Evolutionary conservation across 1,139 yeast species (phyloP).

Genomic region (Blastobotrys malaysiensis): DNA sequence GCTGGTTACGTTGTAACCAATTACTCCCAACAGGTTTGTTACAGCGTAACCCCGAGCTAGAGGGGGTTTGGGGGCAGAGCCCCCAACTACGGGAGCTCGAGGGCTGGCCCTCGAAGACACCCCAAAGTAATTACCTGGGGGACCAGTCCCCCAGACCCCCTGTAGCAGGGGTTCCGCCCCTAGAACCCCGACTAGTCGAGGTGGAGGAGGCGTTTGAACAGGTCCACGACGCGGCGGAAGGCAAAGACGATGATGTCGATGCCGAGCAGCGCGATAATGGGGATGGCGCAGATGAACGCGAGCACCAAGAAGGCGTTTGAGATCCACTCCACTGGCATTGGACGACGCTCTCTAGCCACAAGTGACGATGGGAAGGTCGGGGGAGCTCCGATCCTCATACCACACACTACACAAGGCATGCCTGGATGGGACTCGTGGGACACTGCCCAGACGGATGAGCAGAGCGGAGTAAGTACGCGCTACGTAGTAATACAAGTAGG

Average conservation of each 20-base stretch:
- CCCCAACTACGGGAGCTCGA: too few relatives aligned
- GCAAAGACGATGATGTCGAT: conserved; percentile 20
- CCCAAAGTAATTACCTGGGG: too few relatives aligned
- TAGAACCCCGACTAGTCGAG: conserved; percentile 6
- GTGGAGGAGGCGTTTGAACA: not conserved
- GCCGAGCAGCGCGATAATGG: conserved; percentile 21
- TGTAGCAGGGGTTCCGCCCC: too few relatives aligned
- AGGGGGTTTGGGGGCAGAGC: not conserved
- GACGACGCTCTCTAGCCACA: not conserved
- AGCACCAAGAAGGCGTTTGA: conserved; percentile 16
- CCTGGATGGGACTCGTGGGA: not conserved
- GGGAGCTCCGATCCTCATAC: not conserved
- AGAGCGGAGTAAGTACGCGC: not conserved
- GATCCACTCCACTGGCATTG: not conserved
- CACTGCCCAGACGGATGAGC: not conserved
- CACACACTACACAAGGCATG: not conserved
- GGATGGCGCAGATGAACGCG: conserved; percentile 23
- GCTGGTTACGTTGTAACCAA: not conserved
- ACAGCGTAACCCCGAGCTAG: not conserved
- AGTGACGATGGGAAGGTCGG: not conserved
- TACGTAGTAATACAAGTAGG: too few relatives aligned
- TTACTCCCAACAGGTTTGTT: not conserved
- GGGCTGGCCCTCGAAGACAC: not conserved
- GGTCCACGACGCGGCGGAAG: conserved; percentile 3
- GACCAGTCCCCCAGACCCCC: too few relatives aligned